Evolutionary conservation across 78 protist genomes (phyloP).

Genomic region (Bodo saltans): DNA sequence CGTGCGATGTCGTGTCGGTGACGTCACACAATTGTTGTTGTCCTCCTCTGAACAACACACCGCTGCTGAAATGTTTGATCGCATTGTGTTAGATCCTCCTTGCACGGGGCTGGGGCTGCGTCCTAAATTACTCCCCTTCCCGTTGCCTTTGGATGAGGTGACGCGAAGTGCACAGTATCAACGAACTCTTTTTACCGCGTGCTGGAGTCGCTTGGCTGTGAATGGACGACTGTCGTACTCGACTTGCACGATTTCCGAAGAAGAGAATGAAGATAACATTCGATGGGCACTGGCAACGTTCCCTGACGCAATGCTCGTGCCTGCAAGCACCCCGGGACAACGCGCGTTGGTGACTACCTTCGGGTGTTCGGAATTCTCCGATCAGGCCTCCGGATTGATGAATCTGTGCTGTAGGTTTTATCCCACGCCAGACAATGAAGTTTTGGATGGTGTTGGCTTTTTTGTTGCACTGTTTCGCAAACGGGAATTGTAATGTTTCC

Average conservation of each 20-base stretch:
- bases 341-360: too few relatives aligned
- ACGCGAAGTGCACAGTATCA: not conserved
- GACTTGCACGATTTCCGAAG: slow-evolving; percentile 47
- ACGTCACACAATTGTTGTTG: too few relatives aligned
- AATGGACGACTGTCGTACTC: slow-evolving; percentile 49
- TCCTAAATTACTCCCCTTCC: slow-evolving; percentile 10
- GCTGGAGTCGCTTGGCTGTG: not conserved
- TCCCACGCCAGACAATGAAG: too few relatives aligned
- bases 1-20: too few relatives aligned
- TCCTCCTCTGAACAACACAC: not conserved
- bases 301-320: too few relatives aligned
- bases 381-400: too few relatives aligned
- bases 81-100: slow-evolving; percentile 47
- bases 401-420: too few relatives aligned
- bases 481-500: too few relatives aligned
- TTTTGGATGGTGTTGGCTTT: too few relatives aligned
- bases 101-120: slow-evolving; percentile 58
- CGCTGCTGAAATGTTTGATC: slow-evolving; percentile 23
- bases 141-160: not conserved
- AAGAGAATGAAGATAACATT: slow-evolving; percentile 41
- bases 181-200: not conserved
- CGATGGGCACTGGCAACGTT: not conserved
- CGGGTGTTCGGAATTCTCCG: too few relatives aligned
- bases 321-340: too few relatives aligned
- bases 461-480: too few relatives aligned